Evolutionary conservation across 2,329 filamentous ascomycete species (phyloP).

Genomic region (Plectosphaerella sp.): DNA sequence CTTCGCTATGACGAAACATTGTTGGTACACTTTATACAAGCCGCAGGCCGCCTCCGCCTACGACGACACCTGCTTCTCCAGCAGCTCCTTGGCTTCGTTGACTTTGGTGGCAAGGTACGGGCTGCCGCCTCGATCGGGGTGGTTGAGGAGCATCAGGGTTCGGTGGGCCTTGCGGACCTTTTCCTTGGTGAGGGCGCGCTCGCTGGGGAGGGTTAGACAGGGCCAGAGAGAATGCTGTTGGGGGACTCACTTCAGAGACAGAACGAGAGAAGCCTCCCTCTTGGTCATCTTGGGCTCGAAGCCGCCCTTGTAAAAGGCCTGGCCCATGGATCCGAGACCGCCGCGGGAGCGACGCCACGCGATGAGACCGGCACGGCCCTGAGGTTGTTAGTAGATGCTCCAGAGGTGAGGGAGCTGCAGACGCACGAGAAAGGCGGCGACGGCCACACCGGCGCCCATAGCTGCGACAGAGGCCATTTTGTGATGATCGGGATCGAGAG

Average conservation of each 20-base stretch:
- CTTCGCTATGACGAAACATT: conserved; percentile 4
- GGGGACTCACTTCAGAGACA: conserved; percentile 72
- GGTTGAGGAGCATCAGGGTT: conserved; percentile 93
- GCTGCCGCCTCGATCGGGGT: conserved; percentile 94
- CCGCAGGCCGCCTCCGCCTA: neutral
- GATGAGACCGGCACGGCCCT: conserved; percentile 91
- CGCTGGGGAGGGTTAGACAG: conserved; percentile 44
- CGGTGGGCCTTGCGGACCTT: conserved; percentile 94
- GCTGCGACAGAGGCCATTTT: conserved; percentile 40
- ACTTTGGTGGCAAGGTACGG: conserved; percentile 96
- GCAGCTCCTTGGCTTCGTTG: conserved; percentile 94
- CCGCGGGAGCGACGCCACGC: conserved; percentile 80
- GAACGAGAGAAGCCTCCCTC: conserved; percentile 83
- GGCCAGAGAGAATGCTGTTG: neutral
- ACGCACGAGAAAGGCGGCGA: conserved; percentile 47
- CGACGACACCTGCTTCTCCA: conserved; percentile 64
- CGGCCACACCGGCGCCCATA: conserved; percentile 42
- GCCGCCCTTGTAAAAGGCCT: conserved; percentile 97
- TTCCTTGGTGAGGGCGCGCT: conserved; percentile 83
- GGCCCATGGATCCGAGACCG: conserved; percentile 74
- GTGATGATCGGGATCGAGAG: conserved; percentile 1
- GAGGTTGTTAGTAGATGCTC: conserved; percentile 2
- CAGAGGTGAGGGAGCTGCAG: neutral
- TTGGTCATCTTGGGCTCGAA: conserved; percentile 94
- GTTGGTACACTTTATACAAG: conserved; percentile 2